Evolutionary conservation across 805 yeast species (phyloP).

Genomic region (Lipomyces spencermartinsiae): DNA sequence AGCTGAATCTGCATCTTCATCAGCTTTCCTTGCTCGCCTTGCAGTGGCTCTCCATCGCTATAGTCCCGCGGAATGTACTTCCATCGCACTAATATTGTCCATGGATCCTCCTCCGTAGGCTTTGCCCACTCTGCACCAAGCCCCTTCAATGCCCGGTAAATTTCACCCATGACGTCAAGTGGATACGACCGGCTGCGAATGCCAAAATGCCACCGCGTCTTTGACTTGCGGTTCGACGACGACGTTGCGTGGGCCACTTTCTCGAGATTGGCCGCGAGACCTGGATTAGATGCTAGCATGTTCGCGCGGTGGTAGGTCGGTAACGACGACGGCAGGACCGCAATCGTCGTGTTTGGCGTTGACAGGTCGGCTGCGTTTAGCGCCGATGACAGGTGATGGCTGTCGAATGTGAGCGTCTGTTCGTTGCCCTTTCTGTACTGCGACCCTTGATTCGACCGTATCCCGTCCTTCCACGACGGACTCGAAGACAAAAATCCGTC

Average conservation of each 20-base stretch:
- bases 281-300: constrained; percentile 56
- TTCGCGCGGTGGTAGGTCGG: constrained; percentile 94
- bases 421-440: constrained; percentile 44
- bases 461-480: constrained; percentile 52
- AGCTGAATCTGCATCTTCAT: constrained; percentile 94
- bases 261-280: constrained; percentile 48
- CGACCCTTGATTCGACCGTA: constrained; percentile 29
- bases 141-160: constrained; percentile 89
- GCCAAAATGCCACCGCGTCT: constrained; percentile 98
- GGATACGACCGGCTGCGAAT: constrained; percentile 96
- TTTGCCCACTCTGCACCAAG: constrained; percentile 97
- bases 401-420: constrained; percentile 50
- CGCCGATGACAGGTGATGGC: constrained; percentile 47
- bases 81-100: constrained; percentile 98
- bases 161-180: constrained; percentile 97
- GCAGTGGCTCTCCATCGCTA: constrained; percentile 39
- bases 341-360: constrained; percentile 79
- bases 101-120: constrained; percentile 79
- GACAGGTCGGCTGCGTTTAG: constrained; percentile 42
- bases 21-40: constrained; percentile 55
- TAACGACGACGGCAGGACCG: constrained; percentile 89
- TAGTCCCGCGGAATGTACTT: constrained; percentile 60
- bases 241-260: constrained; percentile 43
- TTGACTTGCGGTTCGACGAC: constrained; percentile 76
- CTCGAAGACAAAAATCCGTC: constrained; percentile 64